Base-by-base conservation (phyloP, 2,329 filamentous ascomycete genomes). In the Penicillium sp. region DNA sequence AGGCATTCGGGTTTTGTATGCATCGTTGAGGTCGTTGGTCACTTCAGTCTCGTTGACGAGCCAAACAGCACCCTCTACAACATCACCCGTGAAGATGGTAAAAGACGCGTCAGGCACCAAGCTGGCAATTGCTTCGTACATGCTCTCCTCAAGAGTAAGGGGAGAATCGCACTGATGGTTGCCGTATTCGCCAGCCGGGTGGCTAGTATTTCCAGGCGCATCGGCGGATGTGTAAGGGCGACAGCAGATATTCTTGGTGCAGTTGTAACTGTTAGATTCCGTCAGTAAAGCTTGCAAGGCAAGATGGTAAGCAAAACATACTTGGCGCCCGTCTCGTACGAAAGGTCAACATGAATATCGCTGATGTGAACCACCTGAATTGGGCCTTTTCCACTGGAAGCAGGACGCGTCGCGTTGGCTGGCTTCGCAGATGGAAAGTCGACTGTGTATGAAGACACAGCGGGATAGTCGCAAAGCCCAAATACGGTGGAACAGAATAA, bases 31-130 rank as follows among this genome's bases (percentile, higher is more conserved):
- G 51, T 78, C 72, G 35, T 63, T 58, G 5, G 67, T 71, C 37
- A 75, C 73, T 48, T 76, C 71, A 6, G 69, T 67, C 31, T 76
- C 64, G 28, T 70, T 75, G 25, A 76, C 70, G 6, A 73, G 64
- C 76, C 75, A 78, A 1, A 76, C 71, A 7, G 73, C 75, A 42
- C 84, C 82, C 62, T 85, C 84, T 20, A 86, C 76, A 31, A 86
- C 78, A 60, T 87, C 84, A 5, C 84, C 84, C 0, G 84, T 87
- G 70, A 86, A 86, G 34, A 87, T 78, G n/a, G 78, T 75, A 58
- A 87, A 84, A 3, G 78, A 76, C 0, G 81, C 63, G 45, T 68
- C 54, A 1, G 67, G 78, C 57, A 84, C 76, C 3, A 82, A 59
- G 10, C 74, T 63, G 38, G 74, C 53, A 52, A 79, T 78, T 17